Percentiles rank a stretch among this genome's conserved stretches.
phyloP scores from a whole-genome alignment of 441 rosid species.

The Erodium trifolium region DNA sequence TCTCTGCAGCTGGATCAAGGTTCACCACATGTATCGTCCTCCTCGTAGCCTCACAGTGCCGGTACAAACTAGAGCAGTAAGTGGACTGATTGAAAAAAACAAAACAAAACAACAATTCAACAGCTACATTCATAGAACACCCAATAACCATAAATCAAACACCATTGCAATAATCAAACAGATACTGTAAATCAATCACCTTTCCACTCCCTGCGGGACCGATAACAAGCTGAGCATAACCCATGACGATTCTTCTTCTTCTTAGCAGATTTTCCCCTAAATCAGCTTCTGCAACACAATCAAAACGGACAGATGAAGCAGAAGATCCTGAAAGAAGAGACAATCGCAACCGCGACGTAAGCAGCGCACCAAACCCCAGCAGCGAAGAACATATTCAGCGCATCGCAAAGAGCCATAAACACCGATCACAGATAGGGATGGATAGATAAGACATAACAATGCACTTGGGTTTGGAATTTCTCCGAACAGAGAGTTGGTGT shows the following conservation, averaged over 20 bases:
- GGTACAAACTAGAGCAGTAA: slow-evolving; percentile 67
- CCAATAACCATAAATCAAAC: not conserved
- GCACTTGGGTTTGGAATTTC: not conserved
- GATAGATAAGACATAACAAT: not conserved
- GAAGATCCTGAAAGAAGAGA: slow-evolving; percentile 51
- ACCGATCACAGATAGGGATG: not conserved
- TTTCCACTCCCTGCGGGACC: slow-evolving; percentile 82
- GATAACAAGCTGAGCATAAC: slow-evolving; percentile 75
- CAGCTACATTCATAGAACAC: not conserved
- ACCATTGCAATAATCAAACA: not conserved
- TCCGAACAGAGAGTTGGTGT: not conserved
- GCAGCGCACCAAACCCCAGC: slow-evolving; percentile 79
- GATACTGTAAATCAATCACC: slow-evolving; percentile 29
- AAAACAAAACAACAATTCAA: not conserved
- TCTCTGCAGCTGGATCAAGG: slow-evolving; percentile 89
- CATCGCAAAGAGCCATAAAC: slow-evolving; percentile 50
- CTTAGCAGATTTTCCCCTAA: not conserved
- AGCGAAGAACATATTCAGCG: slow-evolving; percentile 44
- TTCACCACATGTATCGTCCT: slow-evolving; percentile 64
- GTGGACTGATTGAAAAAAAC: slow-evolving; percentile 48
- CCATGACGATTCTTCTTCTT: slow-evolving; percentile 34
- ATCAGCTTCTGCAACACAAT: slow-evolving; percentile 15
- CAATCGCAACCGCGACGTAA: slow-evolving; percentile 55
- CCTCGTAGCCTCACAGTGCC: slow-evolving; percentile 54
- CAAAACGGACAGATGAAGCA: slow-evolving; percentile 35